Evolutionary conservation across 1,139 yeast species (phyloP).

Genomic region (Zygoascus sp.): DNA sequence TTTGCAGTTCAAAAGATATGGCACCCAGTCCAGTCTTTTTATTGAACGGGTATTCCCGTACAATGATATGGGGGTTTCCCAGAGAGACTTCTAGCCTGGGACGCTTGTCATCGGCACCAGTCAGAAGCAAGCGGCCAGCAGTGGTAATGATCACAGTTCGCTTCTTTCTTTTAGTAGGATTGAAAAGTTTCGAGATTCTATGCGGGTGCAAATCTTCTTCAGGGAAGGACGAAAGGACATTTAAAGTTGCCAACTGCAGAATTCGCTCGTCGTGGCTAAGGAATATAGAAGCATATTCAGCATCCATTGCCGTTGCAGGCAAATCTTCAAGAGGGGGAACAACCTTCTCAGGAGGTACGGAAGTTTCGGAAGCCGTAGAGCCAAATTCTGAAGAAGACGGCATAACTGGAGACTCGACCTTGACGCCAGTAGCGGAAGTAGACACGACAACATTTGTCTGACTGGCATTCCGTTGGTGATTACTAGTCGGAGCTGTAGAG

Average conservation of each 20-base stretch:
- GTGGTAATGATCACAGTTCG: constrained; percentile 35
- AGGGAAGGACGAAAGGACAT: constrained; percentile 21
- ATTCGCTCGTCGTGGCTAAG: constrained; percentile 66
- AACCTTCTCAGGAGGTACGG: constrained; percentile 15
- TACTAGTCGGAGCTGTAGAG: background rate
- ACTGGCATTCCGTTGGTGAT: background rate
- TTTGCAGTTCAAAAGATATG: constrained; percentile 33
- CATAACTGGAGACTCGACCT: background rate
- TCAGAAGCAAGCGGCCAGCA: constrained; percentile 33
- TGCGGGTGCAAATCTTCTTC: constrained; percentile 27
- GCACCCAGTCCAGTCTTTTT: constrained; percentile 28
- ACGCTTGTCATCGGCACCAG: constrained; percentile 30
- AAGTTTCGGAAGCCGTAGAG: background rate
- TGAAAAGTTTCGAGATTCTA: constrained; percentile 31
- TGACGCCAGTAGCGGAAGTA: background rate
- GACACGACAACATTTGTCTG: background rate
- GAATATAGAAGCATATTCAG: constrained; percentile 62
- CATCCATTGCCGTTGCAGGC: constrained; percentile 56
- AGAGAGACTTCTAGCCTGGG: constrained; percentile 33
- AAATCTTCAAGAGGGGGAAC: constrained; percentile 42
- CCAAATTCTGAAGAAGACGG: background rate
- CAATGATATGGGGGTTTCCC: constrained; percentile 32
- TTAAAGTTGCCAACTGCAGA: constrained; percentile 54
- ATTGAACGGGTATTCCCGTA: constrained; percentile 34
- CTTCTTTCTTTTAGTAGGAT: constrained; percentile 29